Conservation (phyloP, 345 rosid genomes). For the Euclidium syriacum region DNA sequence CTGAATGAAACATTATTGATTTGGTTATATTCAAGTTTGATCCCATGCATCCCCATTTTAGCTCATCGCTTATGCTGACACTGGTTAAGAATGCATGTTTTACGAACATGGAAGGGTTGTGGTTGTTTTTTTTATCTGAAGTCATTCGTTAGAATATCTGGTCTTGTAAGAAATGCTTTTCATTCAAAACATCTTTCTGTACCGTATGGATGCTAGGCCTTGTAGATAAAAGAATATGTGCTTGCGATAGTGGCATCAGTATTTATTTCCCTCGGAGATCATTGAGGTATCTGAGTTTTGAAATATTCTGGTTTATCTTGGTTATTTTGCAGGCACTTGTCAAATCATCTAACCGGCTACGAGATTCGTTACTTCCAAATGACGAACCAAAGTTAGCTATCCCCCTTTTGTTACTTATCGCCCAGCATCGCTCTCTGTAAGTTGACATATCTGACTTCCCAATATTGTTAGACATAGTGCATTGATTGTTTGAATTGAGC, state of each 20-base stretch:
- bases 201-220: slow-evolving; percentile 8
- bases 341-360: slow-evolving; percentile 85
- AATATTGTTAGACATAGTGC: slow-evolving; percentile 7
- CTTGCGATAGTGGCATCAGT: slow-evolving; percentile 3
- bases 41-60: not conserved
- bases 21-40: slow-evolving; percentile 6
- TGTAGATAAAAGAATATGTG: slow-evolving; percentile 1
- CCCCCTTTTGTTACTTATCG: slow-evolving; percentile 84
- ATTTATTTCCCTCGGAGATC: not conserved
- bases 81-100: slow-evolving; percentile 4
- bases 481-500: slow-evolving; percentile 13
- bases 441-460: slow-evolving; percentile 27
- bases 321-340: slow-evolving; percentile 73
- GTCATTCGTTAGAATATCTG: not conserved
- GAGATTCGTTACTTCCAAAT: slow-evolving; percentile 89
- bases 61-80: not conserved
- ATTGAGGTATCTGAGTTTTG: not conserved
- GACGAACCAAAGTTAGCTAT: slow-evolving; percentile 93
- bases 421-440: slow-evolving; percentile 96
- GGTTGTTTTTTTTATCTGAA: not conserved
- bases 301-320: not conserved
- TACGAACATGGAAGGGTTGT: not conserved
- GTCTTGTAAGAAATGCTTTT: not conserved
- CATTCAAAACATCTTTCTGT: not conserved
- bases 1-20: not conserved